phyloP scores from a whole-genome alignment of 202 grass and related monocot genomes.

The Panicum hallii region DNA sequence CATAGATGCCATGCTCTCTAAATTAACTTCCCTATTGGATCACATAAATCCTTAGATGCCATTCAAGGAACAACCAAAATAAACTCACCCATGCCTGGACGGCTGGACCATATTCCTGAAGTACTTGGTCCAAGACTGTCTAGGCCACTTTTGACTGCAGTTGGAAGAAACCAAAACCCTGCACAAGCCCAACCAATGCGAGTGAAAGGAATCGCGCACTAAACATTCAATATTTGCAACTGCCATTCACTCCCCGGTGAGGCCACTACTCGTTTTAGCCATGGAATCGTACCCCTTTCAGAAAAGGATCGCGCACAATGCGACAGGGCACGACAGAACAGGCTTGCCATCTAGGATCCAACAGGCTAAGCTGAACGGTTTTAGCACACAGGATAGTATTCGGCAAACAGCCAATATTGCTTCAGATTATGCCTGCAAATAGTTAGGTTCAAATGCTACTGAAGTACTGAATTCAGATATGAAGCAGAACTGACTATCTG shows the following conservation, averaged over 20 bases:
- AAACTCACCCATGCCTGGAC: slow-evolving; percentile 39
- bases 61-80: slow-evolving; percentile 42
- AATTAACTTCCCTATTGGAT: slow-evolving; percentile 1
- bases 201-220: neutral
- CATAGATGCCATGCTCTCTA: slow-evolving; percentile 30
- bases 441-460: neutral
- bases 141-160: slow-evolving; percentile 32
- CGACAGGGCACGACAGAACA: slow-evolving; percentile 21
- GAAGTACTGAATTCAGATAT: neutral
- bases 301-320: slow-evolving; percentile 44
- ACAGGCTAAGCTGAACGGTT: neutral
- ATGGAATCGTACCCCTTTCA: slow-evolving; percentile 33
- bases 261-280: neutral
- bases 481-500: neutral
- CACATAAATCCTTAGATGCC: slow-evolving; percentile 38
- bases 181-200: neutral
- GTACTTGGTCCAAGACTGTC: slow-evolving; percentile 36
- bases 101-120: slow-evolving; percentile 41
- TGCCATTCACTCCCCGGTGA: neutral
- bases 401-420: neutral
- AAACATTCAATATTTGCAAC: neutral
- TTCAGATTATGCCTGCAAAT: slow-evolving; percentile 21
- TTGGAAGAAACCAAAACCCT: slow-evolving; percentile 36
- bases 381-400: neutral
- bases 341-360: neutral